Conservation (phyloP, 2,329 filamentous ascomycete genomes). For the Cladophialophora chaetospira region DNA sequence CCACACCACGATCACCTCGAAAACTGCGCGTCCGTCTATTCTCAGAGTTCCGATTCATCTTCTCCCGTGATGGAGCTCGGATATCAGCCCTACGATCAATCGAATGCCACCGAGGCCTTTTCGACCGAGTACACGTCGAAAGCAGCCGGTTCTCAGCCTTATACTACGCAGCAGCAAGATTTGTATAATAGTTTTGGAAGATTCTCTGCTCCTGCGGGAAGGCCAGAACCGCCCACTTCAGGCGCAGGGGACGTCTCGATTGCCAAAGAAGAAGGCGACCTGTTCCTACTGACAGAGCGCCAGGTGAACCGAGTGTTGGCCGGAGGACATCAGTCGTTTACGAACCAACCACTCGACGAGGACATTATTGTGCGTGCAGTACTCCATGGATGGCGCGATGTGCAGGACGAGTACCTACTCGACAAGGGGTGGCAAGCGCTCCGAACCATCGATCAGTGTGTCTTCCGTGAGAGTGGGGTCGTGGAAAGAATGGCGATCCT, state of each 20-base stretch:
- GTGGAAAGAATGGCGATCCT: conserved; percentile 20
- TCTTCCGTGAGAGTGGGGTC: conserved; percentile 19
- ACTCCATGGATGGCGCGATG: conserved; percentile 22
- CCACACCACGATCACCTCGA: conserved; percentile 6
- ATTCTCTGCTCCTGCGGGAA: background rate
- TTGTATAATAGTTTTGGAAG: conserved; percentile 3
- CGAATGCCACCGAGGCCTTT: conserved; percentile 4
- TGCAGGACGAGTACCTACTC: conserved; percentile 21
- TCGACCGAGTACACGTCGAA: background rate
- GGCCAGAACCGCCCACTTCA: background rate
- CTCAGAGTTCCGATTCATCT: conserved; percentile 14
- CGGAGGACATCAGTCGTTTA: conserved; percentile 2
- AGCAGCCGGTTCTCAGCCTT: background rate
- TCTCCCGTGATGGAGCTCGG: conserved; percentile 10
- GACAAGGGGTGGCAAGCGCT: conserved; percentile 23
- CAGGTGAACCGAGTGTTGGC: conserved; percentile 13
- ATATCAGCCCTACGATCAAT: conserved; percentile 8
- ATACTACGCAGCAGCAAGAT: conserved; percentile 4
- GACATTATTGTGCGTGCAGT: conserved; percentile 25
- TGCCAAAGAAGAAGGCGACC: conserved; percentile 9
- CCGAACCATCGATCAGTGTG: conserved; percentile 15
- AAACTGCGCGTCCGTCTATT: conserved; percentile 12
- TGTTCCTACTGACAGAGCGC: conserved; percentile 16
- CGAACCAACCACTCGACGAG: conserved; percentile 20
- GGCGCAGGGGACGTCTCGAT: background rate